Base-by-base conservation (phyloP, 169 alveolate species). In the Plasmodium sp. region DNA sequence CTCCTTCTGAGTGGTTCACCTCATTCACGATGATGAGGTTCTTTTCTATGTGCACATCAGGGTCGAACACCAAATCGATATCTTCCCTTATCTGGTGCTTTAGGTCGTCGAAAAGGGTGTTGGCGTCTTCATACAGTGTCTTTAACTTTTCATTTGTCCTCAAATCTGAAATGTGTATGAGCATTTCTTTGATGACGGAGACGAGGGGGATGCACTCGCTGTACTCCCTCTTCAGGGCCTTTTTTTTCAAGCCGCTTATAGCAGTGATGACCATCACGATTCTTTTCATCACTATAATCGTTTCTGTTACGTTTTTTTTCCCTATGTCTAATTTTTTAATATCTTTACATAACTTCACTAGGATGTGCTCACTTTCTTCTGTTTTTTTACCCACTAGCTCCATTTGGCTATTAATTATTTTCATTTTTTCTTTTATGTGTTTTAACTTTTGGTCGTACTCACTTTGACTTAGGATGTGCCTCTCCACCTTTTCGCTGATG, bases 281-380 rank as follows among this genome's bases (percentile, higher is more conserved):
- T 58, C 92, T 81, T 82, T 92, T 92, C 77, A 92, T 72, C 51
- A 92, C 31, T n/a, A 81, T 81, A 71, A 92, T 92, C 51, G 92
- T 83, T 48, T 82, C 74, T 14, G 95, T 92, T 3, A 92, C 95
- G 83, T 92, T 92, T 82, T 71, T 71, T 92, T 92, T 92, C 3
- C 95, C 95, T 27, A 54, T 92, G 58, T 92, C 92, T 56, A 92
- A 83, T 43, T 73, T 92, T 92, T 92, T 92, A 5, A 92, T 83
- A 82, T 92, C 95, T 34, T 73, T 82, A 81, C 92, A 81, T 81
- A 92, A 58, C 12, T 39, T 92, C 56, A 73, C 62, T 45, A 92
- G 56, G n/a, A 81, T 54, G n/a, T 92, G 74, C 43, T 81, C 92
- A 71, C 84, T 83, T 36, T 92, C 84, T 82, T 71, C 92, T 72